Percentiles rank a stretch among this genome's conserved stretches.
phyloP scores from a whole-genome alignment of 257 asterid species.

The Verbascum thapsus region DNA sequence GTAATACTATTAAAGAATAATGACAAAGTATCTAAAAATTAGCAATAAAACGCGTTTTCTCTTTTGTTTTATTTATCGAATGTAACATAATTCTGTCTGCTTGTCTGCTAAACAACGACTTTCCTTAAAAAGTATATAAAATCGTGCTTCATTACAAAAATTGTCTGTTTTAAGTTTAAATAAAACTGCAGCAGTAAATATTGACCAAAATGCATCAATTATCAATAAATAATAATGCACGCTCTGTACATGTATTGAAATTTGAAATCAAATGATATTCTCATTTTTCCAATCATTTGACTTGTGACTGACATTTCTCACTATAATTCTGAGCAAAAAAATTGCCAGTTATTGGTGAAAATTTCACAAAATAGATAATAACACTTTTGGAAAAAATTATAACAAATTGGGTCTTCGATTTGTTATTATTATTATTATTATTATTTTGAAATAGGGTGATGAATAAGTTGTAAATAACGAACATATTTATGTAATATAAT shows the following conservation, averaged over 20 bases:
- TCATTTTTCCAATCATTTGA: conserved; percentile 10
- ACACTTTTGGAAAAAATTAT: too few relatives aligned
- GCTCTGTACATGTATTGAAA: background rate
- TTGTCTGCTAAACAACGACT: conserved; percentile 14
- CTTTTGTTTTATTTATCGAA: conserved; percentile 33
- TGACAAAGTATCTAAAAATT: too few relatives aligned
- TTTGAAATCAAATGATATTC: background rate
- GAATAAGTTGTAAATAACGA: too few relatives aligned
- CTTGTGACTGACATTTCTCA: background rate
- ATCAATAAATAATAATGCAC: background rate
- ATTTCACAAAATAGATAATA: background rate
- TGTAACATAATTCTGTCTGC: conserved; percentile 21
- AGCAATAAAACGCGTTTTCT: conserved; percentile 39
- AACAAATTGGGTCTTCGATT: too few relatives aligned
- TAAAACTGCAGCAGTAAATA: conserved; percentile 33
- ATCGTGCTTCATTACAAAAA: conserved; percentile 20
- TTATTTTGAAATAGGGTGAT: too few relatives aligned
- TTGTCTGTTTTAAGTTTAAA: background rate
- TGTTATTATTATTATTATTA: too few relatives aligned
- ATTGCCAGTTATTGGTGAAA: too few relatives aligned
- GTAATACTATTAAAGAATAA: too few relatives aligned
- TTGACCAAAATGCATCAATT: conserved; percentile 24
- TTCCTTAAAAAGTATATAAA: conserved; percentile 29
- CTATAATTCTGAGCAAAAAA: too few relatives aligned
- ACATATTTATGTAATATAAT: too few relatives aligned